Base-by-base conservation (phyloP, 495 filamentous ascomycete species). In the Talaromyces liani region DNA sequence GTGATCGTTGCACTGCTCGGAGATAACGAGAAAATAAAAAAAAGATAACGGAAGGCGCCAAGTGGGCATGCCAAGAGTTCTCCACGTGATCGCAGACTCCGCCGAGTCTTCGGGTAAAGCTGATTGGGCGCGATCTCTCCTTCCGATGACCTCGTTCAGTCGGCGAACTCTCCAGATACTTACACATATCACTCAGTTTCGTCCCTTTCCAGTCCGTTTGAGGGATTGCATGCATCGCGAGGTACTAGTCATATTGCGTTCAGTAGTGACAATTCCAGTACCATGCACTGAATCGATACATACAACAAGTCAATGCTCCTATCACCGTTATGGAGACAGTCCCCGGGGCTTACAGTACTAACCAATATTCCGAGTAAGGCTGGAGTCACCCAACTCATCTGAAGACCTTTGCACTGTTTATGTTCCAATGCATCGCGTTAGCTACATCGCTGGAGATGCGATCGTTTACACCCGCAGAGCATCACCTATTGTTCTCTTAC, bases 21-120 rank as follows among this genome's bases (percentile, higher is more conserved):
- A 62, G 47, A 33, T 53, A 57, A 59, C 51, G 34, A 27, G 76
- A 76, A 60, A 82, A 82, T 31, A 66, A 79, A 76, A 65, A 70
- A 83, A 85, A 65, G 78, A 82, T 63, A 77, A 80, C 57, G 76
- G 77, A 76, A 65, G 69, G 41, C 59, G 72, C 77, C 31, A 78
- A 77, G 63, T 80, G 82, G 41, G 66, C 10, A 29, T 34, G 60
- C 39, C 41, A 62, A 51, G 41, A 53, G 22, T 25, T 31, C 41
- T 2, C 33, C 72, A 74, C 72, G 72, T 74, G 72, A 72, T 27
- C 59, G 36, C 4, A 56, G 20, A 56, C 56, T 49, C 54, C 61
- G 49, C 61, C 64, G 68, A 62, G 63, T 29, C 22, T 6, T 68
- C 63, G 61, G 60, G 9, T 53, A 18, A 33, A 51, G 41, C 60